A percentile compares a stretch with the other conserved stretches of the same genome.
Evolutionary conservation across 208 protist genomes (phyloP).

Genomic region (Zelonia costaricensis): DNA sequence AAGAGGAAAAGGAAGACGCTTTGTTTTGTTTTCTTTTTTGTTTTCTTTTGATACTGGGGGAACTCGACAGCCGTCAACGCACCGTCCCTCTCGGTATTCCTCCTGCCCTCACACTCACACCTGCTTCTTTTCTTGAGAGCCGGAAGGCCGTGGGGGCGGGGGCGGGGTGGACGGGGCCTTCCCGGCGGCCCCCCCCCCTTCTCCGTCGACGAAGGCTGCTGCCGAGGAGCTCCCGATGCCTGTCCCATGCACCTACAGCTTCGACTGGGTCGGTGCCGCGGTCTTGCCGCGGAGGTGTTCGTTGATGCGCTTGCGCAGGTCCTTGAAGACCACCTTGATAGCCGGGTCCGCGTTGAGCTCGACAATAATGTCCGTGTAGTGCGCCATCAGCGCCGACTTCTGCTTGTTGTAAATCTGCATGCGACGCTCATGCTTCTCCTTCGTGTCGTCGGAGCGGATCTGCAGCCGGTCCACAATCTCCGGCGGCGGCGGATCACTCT

Average conservation of each 20-base stretch:
- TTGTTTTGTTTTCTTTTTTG: background rate
- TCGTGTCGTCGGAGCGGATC: conserved; percentile 83
- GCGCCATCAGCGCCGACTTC: conserved; percentile 51
- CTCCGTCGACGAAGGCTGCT: too few species aligned
- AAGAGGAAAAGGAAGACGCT: conserved; percentile 7
- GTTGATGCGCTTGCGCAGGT: conserved; percentile 33
- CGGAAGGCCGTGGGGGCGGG: too few species aligned
- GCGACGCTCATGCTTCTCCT: conserved; percentile 67
- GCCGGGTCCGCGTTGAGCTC: conserved; percentile 55
- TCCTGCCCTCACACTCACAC: too few species aligned
- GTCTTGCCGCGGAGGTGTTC: conserved; percentile 20
- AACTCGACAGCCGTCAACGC: too few species aligned
- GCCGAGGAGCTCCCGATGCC: too few species aligned
- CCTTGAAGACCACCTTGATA: conserved; percentile 50
- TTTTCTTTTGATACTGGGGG: background rate
- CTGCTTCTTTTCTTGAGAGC: too few species aligned
- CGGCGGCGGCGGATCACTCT: conserved; percentile 67
- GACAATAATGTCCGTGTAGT: conserved; percentile 58
- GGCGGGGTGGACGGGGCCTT: too few species aligned
- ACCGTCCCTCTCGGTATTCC: too few species aligned
- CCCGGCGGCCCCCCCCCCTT: too few species aligned
- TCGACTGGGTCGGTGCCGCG: background rate
- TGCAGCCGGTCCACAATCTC: conserved; percentile 68
- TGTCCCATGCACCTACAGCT: conserved; percentile 9
- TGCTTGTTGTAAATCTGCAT: conserved; percentile 77